These are phyloP conservation scores for Spathaspora gorwiae DNA, from an alignment of 805 yeast genomes.

Conservation along the genomic window DNA sequence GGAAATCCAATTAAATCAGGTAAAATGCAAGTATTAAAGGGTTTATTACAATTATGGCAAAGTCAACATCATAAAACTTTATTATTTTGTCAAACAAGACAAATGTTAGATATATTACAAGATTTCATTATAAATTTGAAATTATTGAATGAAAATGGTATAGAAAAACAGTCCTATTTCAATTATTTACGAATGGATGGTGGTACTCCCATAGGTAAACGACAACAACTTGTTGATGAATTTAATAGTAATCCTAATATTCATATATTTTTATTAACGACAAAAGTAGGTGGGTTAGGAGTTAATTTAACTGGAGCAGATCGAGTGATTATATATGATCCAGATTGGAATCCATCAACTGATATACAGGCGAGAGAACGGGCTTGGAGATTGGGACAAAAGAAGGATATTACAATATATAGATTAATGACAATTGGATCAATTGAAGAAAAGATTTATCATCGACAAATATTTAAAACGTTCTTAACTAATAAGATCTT, in stretches of 20 bases:
- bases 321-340: slow-evolving; percentile 89
- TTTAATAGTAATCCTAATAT: slow-evolving; percentile 62
- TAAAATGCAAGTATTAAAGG: slow-evolving; percentile 82
- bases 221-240: slow-evolving; percentile 77
- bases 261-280: slow-evolving; percentile 75
- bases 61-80: slow-evolving; percentile 72
- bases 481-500: slow-evolving; percentile 87
- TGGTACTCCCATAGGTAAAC: slow-evolving; percentile 67
- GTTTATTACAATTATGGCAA: slow-evolving; percentile 71
- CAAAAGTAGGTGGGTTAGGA: slow-evolving; percentile 95
- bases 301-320: slow-evolving; percentile 93
- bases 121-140: slow-evolving; percentile 46
- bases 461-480: slow-evolving; percentile 94
- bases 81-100: slow-evolving; percentile 88
- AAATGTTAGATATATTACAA: slow-evolving; percentile 87
- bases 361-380: slow-evolving; percentile 95
- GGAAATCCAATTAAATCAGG: slow-evolving; percentile 71
- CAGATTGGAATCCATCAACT: slow-evolving; percentile 98
- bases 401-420: slow-evolving; percentile 84
- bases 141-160: slow-evolving; percentile 6
- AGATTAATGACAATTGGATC: slow-evolving; percentile 92
- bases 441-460: slow-evolving; percentile 94
- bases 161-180: slow-evolving; percentile 16
- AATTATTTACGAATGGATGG: slow-evolving; percentile 90
- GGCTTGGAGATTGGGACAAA: slow-evolving; percentile 97